Evolutionary conservation across 345 rosid species (phyloP), one percentile per base, ranked within the genome.

Genomic region (Acer yangbiense): DNA sequence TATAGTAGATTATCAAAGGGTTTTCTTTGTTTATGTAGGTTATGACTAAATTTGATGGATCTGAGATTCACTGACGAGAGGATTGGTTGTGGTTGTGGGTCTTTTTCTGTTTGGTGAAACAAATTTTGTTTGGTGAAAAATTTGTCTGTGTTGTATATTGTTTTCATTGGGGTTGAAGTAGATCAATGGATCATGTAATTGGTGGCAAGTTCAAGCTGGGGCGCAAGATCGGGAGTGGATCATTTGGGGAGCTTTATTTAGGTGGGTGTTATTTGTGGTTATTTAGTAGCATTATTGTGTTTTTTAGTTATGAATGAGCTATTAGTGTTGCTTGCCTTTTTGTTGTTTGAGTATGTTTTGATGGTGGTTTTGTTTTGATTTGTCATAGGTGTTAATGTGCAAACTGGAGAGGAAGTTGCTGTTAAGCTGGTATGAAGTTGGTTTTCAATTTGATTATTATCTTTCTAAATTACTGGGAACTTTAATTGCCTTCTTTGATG

Each of bases 151-250:
- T 32, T 17, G 46, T 17, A 57, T 54, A 10, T 29, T 21, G 35
- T n/a, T 77, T 72, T 62, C 23, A 65, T 32, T 76, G 14, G 76
- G 75, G 68, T 76, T 79, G 78, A 77, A 43, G 73, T 83, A 67
- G 80, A 85, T 78, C 86, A 35, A 87, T 90, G 87, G 98, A 91
- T 75, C 91, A 82, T 54, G 78, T 82, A 55, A 86, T 92, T 72
- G 98, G 97, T 71, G 95, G 90, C n/a, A 95, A 92, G 82, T 95
- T 85, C 82, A 95, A 88, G 94, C 91, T 95, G 16, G 98, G 98
- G 55, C 85, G 98, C 68, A 95, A 95, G 93, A 94, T 95, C 81
- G 98, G 98, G 68, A 93, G 98, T 82, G 98, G 98, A 83, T 93
- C 97, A 5, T 93, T 95, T 69, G 98, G 98, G 57, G 98, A 95